phyloP scores from a whole-genome alignment of 2,329 filamentous ascomycete genomes.

The Plectosphaerella cucumerina region DNA sequence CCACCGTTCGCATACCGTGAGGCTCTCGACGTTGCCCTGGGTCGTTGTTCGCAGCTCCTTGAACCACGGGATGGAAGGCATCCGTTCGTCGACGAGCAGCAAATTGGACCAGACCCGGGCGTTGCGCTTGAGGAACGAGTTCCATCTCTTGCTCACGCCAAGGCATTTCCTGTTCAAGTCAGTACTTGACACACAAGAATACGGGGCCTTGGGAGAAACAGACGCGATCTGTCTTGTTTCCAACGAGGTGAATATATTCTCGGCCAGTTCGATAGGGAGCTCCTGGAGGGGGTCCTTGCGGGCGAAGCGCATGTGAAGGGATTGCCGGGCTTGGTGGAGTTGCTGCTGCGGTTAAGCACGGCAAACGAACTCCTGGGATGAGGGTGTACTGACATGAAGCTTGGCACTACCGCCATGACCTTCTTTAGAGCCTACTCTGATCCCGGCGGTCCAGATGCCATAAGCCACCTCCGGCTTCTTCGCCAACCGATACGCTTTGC shows the following conservation, averaged over 20 bases:
- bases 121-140: slow-evolving; percentile 9
- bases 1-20: too few species aligned
- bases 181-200: not conserved
- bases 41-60: too few species aligned
- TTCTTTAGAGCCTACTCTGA: slow-evolving; percentile 25
- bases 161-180: slow-evolving; percentile 4
- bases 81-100: not conserved
- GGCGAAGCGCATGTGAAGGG: slow-evolving; percentile 26
- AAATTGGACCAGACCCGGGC: slow-evolving; percentile 11
- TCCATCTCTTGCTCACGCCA: slow-evolving; percentile 12
- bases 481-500: slow-evolving; percentile 32
- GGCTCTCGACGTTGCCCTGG: too few species aligned
- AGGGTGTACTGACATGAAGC: slow-evolving; percentile 23
- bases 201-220: not conserved
- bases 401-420: slow-evolving; percentile 22
- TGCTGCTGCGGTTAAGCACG: slow-evolving; percentile 18
- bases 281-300: slow-evolving; percentile 27
- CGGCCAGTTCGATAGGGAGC: slow-evolving; percentile 30
- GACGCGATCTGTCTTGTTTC: slow-evolving; percentile 18
- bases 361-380: not conserved
- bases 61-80: too few species aligned
- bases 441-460: slow-evolving; percentile 33
- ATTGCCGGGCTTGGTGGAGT: slow-evolving; percentile 27
- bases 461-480: slow-evolving; percentile 33
- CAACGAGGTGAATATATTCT: slow-evolving; percentile 28